These are phyloP conservation scores for Daldinia loculata DNA, from an alignment of 495 filamentous ascomycete species.

Conservation along the genomic window DNA sequence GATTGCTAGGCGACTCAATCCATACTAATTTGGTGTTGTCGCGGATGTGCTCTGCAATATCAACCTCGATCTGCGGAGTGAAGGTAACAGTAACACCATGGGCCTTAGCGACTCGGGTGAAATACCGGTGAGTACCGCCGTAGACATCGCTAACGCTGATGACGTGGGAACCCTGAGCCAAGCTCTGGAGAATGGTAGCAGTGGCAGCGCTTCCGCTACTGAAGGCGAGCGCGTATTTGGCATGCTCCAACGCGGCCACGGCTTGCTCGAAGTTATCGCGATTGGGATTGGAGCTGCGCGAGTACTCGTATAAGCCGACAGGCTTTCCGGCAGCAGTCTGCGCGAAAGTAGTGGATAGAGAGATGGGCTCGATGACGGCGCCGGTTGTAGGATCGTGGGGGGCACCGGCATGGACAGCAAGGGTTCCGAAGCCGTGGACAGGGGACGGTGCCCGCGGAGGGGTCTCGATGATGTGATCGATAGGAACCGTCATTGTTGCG, in stretches of 20 bases:
- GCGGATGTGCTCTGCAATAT: conserved; percentile 83
- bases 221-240: conserved; percentile 92
- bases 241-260: conserved; percentile 90
- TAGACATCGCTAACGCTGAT: conserved; percentile 97
- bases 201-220: conserved; percentile 95
- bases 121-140: conserved; percentile 97
- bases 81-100: conserved; percentile 97
- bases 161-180: conserved; percentile 91
- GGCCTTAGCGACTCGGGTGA: conserved; percentile 95
- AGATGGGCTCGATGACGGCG: conserved; percentile 95
- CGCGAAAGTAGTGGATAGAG: conserved; percentile 91
- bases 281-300: conserved; percentile 91
- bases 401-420: conserved; percentile 91
- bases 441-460: conserved; percentile 54
- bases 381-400: conserved; percentile 91
- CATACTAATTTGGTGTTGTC: conserved; percentile 94
- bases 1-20: conserved; percentile 97
- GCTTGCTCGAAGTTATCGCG: conserved; percentile 91
- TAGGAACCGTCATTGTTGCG: conserved; percentile 51
- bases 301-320: conserved; percentile 89
- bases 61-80: conserved; percentile 85
- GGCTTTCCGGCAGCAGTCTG: conserved; percentile 87
- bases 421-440: conserved; percentile 78
- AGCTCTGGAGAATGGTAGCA: conserved; percentile 88
- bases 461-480: conserved; percentile 53